Evolutionary conservation across 2,329 filamentous ascomycete genomes (phyloP), one percentile per base, ranked within the genome.

Genomic region (Alternaria sp.): DNA sequence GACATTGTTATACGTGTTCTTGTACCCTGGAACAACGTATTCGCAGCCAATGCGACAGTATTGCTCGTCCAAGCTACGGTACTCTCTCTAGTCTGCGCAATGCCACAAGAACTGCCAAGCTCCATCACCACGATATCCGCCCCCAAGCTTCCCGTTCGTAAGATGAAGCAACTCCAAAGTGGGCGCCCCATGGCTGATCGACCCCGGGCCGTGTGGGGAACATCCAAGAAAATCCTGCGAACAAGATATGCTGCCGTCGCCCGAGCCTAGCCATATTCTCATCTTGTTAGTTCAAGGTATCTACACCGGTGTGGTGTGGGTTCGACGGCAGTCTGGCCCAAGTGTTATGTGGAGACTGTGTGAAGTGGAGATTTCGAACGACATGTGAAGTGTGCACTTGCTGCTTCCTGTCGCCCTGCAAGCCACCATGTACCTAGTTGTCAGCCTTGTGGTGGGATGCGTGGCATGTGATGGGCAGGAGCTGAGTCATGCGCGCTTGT

Each of bases 201-300:
- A 51, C 17, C 23, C 32, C 32, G 32, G 32, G 32, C 32, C 36
- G 25, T 49, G 55, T 26, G 23, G 49, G 49, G 12, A 52, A 21
- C n/a, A 21, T 6, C 15, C 15, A 36, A 36, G 15, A 43, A 19
- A 21, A 21, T 12, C 25, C 23, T 56, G 40, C 17, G 25, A 52
- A 52, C 23, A 52, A 44, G 47, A 54, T 54, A 44, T 17, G 19
- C 55, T 59, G 56, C 49, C 59, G 55, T 44, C 59, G 49, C 43
- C 25, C 19, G 30, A 25, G 21, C n/a, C 15, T 50, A 44, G 25
- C 25, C 17, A 6, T 8, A 12, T 40, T 25, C n/a, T 40, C n/a
- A 40, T n/a, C 0, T 17, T 40, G n/a, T 40, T 40, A 40, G 36
- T 40, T 17, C 36, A 11, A 0, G 36, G 36, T 40, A 6, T 40